Conservation (phyloP, 306 rosid species). For the Prunus davidiana region DNA sequence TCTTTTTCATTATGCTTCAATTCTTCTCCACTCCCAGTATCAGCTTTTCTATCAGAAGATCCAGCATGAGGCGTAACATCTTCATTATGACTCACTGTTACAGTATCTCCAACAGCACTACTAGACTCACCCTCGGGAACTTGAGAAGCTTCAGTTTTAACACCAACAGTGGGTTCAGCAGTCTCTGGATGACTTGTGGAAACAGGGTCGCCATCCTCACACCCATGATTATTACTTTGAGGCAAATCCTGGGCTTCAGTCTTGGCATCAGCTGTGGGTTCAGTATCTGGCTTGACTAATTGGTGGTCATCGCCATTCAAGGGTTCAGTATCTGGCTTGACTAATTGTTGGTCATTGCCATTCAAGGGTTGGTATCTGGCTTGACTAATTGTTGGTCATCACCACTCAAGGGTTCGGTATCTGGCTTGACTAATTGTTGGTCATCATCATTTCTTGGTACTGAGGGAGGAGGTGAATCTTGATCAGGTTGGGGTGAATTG, state of each 20-base stretch:
- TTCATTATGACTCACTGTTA: constrained; percentile 29
- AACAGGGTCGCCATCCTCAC: constrained; percentile 13
- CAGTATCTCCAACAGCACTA: constrained; percentile 22
- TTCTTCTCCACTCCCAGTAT: constrained; percentile 32
- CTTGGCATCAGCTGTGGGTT: constrained; percentile 29
- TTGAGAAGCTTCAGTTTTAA: constrained; percentile 51
- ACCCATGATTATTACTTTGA: constrained; percentile 10
- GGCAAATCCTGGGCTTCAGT: constrained; percentile 31
- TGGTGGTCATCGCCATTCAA: background rate
- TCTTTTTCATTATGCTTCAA: constrained; percentile 44
- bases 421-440: background rate
- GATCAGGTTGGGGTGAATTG: constrained; percentile 20
- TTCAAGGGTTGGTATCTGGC: constrained; percentile 17
- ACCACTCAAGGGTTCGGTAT: background rate
- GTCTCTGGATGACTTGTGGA: constrained; percentile 26
- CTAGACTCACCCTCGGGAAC: constrained; percentile 29
- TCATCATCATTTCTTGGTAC: constrained; percentile 26
- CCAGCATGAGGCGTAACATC: constrained; percentile 30
- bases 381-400: constrained; percentile 6
- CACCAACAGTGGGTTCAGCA: constrained; percentile 24
- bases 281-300: constrained; percentile 26
- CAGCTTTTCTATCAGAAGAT: constrained; percentile 37
- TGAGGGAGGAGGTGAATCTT: constrained; percentile 20
- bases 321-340: background rate
- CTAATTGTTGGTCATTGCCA: background rate